Evolutionary conservation across 306 rosid genomes (phyloP).

Genomic region (Comarum palustre): DNA sequence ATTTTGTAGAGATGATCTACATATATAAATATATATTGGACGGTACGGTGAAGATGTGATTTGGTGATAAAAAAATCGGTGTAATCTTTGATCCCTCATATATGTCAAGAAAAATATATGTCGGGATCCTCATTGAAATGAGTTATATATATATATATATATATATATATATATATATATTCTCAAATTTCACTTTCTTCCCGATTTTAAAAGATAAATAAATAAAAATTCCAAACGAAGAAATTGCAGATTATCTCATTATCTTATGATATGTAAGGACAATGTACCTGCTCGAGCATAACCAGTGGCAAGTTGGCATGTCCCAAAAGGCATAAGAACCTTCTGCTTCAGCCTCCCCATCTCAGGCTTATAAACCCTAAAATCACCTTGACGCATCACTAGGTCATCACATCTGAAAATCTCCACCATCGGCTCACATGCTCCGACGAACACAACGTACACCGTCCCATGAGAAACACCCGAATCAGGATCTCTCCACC

Average conservation of each 20-base stretch:
- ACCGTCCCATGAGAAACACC: conserved; percentile 31
- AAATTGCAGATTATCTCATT: not conserved
- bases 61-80: too few species aligned
- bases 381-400: conserved; percentile 37
- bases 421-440: conserved; percentile 84
- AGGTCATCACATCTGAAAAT: conserved; percentile 78
- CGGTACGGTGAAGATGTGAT: too few species aligned
- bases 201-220: not conserved
- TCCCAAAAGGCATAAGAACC: conserved; percentile 66
- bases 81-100: too few species aligned
- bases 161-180: too few species aligned
- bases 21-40: too few species aligned
- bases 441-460: conserved; percentile 60
- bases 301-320: conserved; percentile 63
- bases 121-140: too few species aligned
- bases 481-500: conserved; percentile 31
- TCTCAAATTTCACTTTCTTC: not conserved
- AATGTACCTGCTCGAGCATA: conserved; percentile 58
- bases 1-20: too few species aligned
- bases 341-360: conserved; percentile 55
- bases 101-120: too few species aligned
- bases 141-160: too few species aligned
- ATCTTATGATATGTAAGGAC: not conserved
- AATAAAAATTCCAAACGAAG: too few species aligned
- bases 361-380: conserved; percentile 64